Conservation (phyloP, 2,329 filamentous ascomycete species). For the Fusarium sp. region DNA sequence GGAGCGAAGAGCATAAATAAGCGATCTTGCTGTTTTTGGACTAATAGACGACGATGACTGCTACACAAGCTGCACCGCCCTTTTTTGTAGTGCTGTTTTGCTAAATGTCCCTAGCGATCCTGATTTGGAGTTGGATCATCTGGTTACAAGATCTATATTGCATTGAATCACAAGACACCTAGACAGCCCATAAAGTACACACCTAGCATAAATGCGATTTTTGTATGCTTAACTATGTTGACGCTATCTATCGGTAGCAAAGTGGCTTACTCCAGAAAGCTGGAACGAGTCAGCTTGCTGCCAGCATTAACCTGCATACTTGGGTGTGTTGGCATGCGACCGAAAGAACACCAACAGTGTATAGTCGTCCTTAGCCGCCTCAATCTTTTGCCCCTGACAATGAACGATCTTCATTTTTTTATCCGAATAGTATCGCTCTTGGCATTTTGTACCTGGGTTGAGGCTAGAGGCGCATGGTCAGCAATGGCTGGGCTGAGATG, state of each 20-base stretch:
- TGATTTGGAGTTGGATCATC: constrained; percentile 14
- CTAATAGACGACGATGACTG: neutral
- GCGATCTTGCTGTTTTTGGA: neutral
- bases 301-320: neutral
- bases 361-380: neutral
- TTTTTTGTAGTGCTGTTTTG: neutral
- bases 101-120: neutral
- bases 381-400: neutral
- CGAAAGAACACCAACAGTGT: constrained; percentile 2
- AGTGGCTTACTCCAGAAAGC: neutral
- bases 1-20: constrained; percentile 41
- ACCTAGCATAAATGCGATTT: neutral
- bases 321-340: neutral
- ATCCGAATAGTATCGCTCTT: neutral
- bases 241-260: neutral
- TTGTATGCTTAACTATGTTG: neutral
- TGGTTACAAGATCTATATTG: constrained; percentile 1
- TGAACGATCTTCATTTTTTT: neutral
- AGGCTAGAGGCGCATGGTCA: neutral
- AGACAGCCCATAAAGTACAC: neutral
- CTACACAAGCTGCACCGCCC: neutral
- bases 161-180: constrained; percentile 3
- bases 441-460: neutral
- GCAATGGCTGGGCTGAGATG: neutral
- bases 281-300: constrained; percentile 6